A percentile compares a stretch with the other conserved stretches of the same genome.
Evolutionary conservation across 2,329 filamentous ascomycete genomes (phyloP).

Genomic region (Clonostachys solani): DNA sequence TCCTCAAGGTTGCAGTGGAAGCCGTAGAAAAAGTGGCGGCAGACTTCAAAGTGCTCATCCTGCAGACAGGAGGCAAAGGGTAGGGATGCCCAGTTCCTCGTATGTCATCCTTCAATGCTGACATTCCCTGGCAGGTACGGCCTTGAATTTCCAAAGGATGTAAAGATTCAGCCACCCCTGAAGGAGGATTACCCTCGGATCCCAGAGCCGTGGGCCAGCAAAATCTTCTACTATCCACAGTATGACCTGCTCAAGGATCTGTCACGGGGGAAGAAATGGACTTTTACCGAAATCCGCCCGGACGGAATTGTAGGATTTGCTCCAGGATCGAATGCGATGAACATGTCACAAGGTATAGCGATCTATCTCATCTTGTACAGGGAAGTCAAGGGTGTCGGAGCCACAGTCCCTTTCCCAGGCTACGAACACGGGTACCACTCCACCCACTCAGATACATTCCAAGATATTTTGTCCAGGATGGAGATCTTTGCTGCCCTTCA

Average conservation of each 20-base stretch:
- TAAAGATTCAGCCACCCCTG: slow-evolving; percentile 4
- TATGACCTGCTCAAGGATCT: slow-evolving; percentile 6
- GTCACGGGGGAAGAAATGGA: slow-evolving; percentile 6
- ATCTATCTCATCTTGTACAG: slow-evolving; percentile 6
- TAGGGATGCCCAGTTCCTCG: neutral
- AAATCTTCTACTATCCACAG: slow-evolving; percentile 9
- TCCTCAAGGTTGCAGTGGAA: slow-evolving; percentile 3
- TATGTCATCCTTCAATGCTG: neutral
- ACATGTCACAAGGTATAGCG: slow-evolving; percentile 9
- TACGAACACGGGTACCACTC: slow-evolving; percentile 3
- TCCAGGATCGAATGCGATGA: slow-evolving; percentile 8
- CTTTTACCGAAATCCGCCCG: slow-evolving; percentile 9
- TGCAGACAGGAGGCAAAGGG: slow-evolving; percentile 10
- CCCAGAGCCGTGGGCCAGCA: slow-evolving; percentile 7
- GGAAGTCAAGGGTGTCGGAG: slow-evolving; percentile 5
- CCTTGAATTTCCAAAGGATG: slow-evolving; percentile 6
- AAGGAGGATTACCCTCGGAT: slow-evolving; percentile 6
- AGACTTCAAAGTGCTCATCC: slow-evolving; percentile 4
- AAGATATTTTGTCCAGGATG: slow-evolving; percentile 8
- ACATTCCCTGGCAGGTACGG: slow-evolving; percentile 4
- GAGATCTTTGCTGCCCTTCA: slow-evolving; percentile 9
- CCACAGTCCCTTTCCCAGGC: slow-evolving; percentile 7
- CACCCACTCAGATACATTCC: slow-evolving; percentile 10
- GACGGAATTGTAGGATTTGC: slow-evolving; percentile 11
- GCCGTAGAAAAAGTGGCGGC: slow-evolving; percentile 2